Evolutionary conservation across 192 early-diverging fungal species (phyloP).

Genomic region (Coemansia guatemalensis): DNA sequence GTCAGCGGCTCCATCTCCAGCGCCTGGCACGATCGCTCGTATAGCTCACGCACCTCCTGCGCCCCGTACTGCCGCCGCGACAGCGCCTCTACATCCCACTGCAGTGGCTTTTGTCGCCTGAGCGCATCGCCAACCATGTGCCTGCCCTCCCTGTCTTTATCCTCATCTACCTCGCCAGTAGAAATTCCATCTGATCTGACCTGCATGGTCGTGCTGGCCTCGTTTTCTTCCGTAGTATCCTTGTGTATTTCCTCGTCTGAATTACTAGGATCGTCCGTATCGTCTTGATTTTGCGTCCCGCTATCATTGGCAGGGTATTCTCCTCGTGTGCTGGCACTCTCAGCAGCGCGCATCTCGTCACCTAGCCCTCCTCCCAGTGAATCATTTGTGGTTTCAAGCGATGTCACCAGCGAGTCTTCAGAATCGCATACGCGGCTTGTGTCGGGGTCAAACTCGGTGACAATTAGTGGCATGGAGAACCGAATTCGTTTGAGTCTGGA

Average conservation of each 20-base stretch:
- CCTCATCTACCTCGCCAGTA: neutral
- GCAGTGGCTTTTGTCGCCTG: conserved; percentile 17
- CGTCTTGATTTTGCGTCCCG: neutral
- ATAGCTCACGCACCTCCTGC: conserved; percentile 47
- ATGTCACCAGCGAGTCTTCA: conserved; percentile 15
- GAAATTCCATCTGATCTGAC: neutral
- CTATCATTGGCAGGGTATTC: neutral
- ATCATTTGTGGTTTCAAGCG: conserved; percentile 18
- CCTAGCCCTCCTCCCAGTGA: neutral
- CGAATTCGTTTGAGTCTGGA: conserved; percentile 48
- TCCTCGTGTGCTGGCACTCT: neutral
- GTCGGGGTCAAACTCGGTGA: conserved; percentile 52
- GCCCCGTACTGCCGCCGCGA: conserved; percentile 39
- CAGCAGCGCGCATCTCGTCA: conserved; percentile 4
- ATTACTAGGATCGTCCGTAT: neutral
- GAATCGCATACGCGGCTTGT: conserved; percentile 33
- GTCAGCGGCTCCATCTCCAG: conserved; percentile 37
- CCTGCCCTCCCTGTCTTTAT: neutral
- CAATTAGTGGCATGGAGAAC: conserved; percentile 56
- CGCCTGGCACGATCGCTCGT: conserved; percentile 38
- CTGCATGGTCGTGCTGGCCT: neutral
- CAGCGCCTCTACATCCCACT: conserved; percentile 49
- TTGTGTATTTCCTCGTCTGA: neutral
- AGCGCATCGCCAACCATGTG: neutral
- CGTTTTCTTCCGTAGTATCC: neutral